Percentiles rank a stretch among this genome's conserved stretches.
Evolutionary conservation across 441 rosid genomes (phyloP).

Genomic region (Populus trichocarpa): DNA sequence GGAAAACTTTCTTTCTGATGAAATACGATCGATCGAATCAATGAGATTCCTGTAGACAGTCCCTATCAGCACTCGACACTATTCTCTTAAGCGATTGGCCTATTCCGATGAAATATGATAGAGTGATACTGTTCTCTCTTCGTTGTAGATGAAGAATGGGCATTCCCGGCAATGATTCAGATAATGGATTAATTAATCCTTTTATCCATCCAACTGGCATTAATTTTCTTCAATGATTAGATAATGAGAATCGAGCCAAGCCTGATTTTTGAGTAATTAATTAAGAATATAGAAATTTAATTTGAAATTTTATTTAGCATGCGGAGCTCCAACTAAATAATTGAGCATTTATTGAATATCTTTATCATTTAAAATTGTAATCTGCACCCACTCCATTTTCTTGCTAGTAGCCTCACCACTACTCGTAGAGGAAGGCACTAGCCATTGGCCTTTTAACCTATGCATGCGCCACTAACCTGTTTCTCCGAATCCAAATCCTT

Average conservation of each 20-base stretch:
- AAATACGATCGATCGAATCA: background rate
- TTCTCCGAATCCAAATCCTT: background rate
- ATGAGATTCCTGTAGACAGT: background rate
- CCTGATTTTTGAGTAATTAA: background rate
- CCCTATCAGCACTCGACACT: too few relatives aligned
- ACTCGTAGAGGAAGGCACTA: too few relatives aligned
- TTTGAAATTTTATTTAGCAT: background rate
- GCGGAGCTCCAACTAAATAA: background rate
- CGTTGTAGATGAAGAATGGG: background rate
- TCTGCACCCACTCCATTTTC: background rate
- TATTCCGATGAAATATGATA: too few relatives aligned
- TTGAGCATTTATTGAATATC: background rate
- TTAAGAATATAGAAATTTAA: background rate
- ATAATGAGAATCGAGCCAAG: background rate
- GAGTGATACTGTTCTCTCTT: too few relatives aligned
- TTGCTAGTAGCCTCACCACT: background rate
- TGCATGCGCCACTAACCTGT: background rate
- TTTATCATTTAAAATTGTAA: background rate
- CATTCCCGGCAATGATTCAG: background rate
- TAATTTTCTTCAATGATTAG: background rate
- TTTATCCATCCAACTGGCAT: background rate
- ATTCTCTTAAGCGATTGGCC: too few relatives aligned
- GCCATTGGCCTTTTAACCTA: background rate
- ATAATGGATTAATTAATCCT: background rate
- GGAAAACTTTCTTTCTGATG: background rate